A percentile compares a stretch with the other conserved stretches of the same genome.
Evolutionary conservation across 2,329 filamentous ascomycete species (phyloP).

Genomic region (Thelonectria discophora): DNA sequence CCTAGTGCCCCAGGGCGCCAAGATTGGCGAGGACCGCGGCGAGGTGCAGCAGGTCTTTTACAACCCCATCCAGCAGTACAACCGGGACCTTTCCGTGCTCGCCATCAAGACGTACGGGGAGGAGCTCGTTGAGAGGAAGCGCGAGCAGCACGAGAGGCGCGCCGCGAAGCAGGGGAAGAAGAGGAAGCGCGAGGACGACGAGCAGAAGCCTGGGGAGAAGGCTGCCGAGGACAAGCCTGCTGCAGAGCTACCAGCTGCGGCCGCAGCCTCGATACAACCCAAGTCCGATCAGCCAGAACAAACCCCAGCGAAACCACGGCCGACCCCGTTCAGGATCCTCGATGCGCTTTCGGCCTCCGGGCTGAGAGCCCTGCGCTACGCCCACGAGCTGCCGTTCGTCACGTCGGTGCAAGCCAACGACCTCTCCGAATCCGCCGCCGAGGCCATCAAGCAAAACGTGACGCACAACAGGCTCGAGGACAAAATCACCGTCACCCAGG

Average conservation of each 20-base stretch:
- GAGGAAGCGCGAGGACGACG: conserved; percentile 56
- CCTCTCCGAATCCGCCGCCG: conserved; percentile 77
- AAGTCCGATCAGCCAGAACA: conserved; percentile 26
- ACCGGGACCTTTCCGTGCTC: conserved; percentile 91
- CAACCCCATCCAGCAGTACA: conserved; percentile 99
- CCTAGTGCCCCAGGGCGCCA: conserved; percentile 59
- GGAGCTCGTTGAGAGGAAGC: conserved; percentile 61
- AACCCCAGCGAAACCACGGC: conserved; percentile 43
- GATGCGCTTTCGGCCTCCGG: conserved; percentile 96
- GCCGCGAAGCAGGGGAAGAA: conserved; percentile 54
- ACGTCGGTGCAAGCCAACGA: conserved; percentile 91
- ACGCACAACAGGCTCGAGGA: conserved; percentile 79
- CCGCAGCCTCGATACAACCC: conserved; percentile 28
- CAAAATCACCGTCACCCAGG: conserved; percentile 76
- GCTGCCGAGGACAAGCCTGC: conserved; percentile 11
- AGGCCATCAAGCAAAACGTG: conserved; percentile 85
- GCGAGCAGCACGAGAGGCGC: conserved; percentile 53
- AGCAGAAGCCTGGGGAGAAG: conserved; percentile 38
- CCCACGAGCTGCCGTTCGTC: conserved; percentile 85
- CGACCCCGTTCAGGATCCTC: conserved; percentile 78
- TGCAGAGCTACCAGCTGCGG: conserved; percentile 25
- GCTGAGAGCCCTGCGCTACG: conserved; percentile 88
- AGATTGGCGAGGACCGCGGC: conserved; percentile 61
- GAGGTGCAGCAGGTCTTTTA: conserved; percentile 89
- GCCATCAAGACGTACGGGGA: conserved; percentile 91